phyloP scores from a whole-genome alignment of 2,329 filamentous ascomycete genomes.

The Nemania sp. region DNA sequence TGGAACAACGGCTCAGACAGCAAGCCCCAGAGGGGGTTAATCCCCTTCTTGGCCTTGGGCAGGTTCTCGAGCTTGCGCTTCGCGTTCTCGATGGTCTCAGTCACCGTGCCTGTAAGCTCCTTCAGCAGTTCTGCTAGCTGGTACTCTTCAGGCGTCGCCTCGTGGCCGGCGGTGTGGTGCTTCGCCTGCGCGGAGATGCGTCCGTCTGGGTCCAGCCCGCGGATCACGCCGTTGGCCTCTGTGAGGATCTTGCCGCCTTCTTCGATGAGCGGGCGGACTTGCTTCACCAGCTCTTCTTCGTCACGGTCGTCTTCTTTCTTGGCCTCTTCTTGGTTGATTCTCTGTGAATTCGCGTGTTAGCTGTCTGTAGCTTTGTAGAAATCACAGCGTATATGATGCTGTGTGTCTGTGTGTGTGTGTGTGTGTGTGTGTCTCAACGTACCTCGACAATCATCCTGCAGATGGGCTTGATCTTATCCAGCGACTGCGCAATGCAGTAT shows the following conservation, averaged over 20 bases:
- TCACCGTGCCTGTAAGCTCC: slow-evolving; percentile 84
- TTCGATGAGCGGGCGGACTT: slow-evolving; percentile 89
- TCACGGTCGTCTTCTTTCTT: slow-evolving; percentile 89
- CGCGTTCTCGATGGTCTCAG: slow-evolving; percentile 85
- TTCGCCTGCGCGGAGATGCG: slow-evolving; percentile 87
- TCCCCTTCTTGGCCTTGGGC: slow-evolving; percentile 94
- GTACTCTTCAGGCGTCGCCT: slow-evolving; percentile 86
- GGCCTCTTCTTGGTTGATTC: slow-evolving; percentile 83
- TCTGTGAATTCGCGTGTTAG: slow-evolving; percentile 58
- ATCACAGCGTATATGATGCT: too few species aligned
- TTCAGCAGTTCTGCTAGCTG: slow-evolving; percentile 87
- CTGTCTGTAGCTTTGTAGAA: slow-evolving; percentile 22
- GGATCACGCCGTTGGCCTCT: slow-evolving; percentile 88
- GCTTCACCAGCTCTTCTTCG: slow-evolving; percentile 87
- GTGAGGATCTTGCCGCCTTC: slow-evolving; percentile 84
- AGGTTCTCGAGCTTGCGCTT: slow-evolving; percentile 91
- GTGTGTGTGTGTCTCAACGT: slow-evolving; percentile 51
- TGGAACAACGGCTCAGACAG: slow-evolving; percentile 89
- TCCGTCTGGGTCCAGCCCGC: slow-evolving; percentile 89
- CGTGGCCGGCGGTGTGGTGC: slow-evolving; percentile 78
- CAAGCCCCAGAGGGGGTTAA: slow-evolving; percentile 89
- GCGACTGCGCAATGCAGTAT: slow-evolving; percentile 77
- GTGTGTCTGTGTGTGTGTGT: too few species aligned
- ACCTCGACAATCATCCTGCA: slow-evolving; percentile 87
- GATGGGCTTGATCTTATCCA: slow-evolving; percentile 86